Evolutionary conservation across 2,329 filamentous ascomycete species (phyloP).

Genomic region (Fusarium sp.): DNA sequence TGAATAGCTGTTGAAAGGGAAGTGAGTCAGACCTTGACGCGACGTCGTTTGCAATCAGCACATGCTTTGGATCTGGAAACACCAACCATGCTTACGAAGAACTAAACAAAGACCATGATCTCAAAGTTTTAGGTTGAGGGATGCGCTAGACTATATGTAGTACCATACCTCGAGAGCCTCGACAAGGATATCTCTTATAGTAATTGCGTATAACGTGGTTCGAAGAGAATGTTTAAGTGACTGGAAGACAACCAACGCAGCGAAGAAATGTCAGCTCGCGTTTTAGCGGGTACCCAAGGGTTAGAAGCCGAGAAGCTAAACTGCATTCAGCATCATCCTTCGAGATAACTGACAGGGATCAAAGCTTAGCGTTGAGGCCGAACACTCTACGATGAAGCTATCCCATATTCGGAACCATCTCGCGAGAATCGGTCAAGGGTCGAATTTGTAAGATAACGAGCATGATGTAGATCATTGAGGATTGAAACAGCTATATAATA

Average conservation of each 20-base stretch:
- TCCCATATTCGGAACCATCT: background rate
- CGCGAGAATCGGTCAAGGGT: background rate
- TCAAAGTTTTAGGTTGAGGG: rapidly evolving
- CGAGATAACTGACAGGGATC: background rate
- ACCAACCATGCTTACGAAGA: background rate
- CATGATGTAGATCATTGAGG: background rate
- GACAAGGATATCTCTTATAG: background rate
- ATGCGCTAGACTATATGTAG: background rate
- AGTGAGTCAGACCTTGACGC: constrained; percentile 8
- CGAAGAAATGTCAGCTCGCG: background rate
- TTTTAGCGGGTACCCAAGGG: background rate
- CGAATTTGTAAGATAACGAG: constrained; percentile 12
- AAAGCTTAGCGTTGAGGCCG: background rate
- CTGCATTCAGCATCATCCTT: background rate
- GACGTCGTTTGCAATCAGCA: constrained; percentile 5
- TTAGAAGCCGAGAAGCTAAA: background rate
- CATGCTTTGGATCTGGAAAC: constrained; percentile 12
- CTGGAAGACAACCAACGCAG: background rate
- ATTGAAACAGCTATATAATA: background rate
- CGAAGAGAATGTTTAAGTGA: background rate
- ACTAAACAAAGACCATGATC: rapidly evolving
- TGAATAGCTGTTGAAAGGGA: rapidly evolving
- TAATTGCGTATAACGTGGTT: background rate
- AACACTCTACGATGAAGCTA: background rate
- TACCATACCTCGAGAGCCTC: background rate